Conservation (phyloP, 1,284 basidiomycete genomes). For the Athelia sp. region DNA sequence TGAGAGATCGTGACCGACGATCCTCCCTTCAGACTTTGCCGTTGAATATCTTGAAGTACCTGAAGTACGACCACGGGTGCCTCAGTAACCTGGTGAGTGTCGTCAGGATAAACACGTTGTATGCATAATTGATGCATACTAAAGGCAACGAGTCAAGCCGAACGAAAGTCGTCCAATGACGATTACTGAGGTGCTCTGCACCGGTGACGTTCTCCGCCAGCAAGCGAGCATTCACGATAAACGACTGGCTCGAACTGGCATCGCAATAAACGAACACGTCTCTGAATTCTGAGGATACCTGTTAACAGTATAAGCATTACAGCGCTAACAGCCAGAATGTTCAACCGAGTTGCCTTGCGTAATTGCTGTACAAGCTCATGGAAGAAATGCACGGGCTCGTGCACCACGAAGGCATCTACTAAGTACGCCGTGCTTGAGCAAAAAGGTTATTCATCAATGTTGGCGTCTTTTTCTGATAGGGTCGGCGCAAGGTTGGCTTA, state of each 20-base stretch:
- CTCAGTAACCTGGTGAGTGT: not conserved
- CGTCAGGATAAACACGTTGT: not conserved
- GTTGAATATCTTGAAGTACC: not conserved
- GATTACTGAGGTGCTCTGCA: slow-evolving; percentile 7
- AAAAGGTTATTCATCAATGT: not conserved
- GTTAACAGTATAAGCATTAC: not conserved
- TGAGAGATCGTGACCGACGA: slow-evolving; percentile 6
- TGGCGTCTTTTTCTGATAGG: not conserved
- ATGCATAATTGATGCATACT: not conserved
- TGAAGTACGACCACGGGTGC: not conserved
- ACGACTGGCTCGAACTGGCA: slow-evolving; percentile 35
- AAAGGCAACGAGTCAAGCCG: not conserved
- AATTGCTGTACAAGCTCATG: slow-evolving; percentile 21
- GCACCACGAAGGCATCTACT: slow-evolving; percentile 28
- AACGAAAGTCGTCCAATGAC: slow-evolving; percentile 4
- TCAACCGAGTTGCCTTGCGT: slow-evolving; percentile 20
- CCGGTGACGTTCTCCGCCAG: slow-evolving; percentile 10
- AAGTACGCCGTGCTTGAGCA: slow-evolving; percentile 33
- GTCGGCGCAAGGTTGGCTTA: not conserved
- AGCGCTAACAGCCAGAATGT: slow-evolving; percentile 1
- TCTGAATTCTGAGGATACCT: slow-evolving; percentile 24
- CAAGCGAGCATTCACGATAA: slow-evolving; percentile 29
- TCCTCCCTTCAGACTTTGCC: not conserved
- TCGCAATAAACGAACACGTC: slow-evolving; percentile 36
- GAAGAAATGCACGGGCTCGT: slow-evolving; percentile 19